A percentile compares a stretch with the other conserved stretches of the same genome.
phyloP scores from a whole-genome alignment of 1,139 yeast genomes.

The Candida sojae region DNA sequence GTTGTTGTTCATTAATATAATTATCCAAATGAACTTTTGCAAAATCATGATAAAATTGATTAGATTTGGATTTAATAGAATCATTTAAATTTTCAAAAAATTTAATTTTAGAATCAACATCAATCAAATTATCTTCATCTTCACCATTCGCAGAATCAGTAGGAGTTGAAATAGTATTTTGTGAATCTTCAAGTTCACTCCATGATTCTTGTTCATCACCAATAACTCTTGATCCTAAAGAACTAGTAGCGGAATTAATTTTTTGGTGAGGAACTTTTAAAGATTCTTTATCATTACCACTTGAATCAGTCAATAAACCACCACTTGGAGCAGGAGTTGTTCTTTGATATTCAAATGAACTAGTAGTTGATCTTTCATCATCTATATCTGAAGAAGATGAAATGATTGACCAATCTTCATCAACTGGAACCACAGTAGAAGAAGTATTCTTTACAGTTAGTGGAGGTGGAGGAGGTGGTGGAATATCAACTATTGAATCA shows the following conservation, averaged over 20 bases:
- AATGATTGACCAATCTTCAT: conserved; percentile 51
- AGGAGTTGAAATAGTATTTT: background rate
- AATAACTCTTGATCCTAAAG: background rate
- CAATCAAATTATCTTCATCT: conserved; percentile 1
- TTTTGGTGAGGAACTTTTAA: conserved; percentile 11
- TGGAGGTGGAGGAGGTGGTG: background rate
- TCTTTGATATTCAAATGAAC: conserved; percentile 14
- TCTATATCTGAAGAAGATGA: conserved; percentile 46
- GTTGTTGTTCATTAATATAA: conserved; percentile 16
- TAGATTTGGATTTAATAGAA: conserved; percentile 27
- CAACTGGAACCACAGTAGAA: conserved; percentile 12
- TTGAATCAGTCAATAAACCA: background rate
- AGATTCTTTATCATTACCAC: background rate
- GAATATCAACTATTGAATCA: conserved; percentile 1
- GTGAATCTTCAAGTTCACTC: conserved; percentile 3
- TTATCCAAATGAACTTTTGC: conserved; percentile 20
- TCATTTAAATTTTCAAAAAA: conserved; percentile 33
- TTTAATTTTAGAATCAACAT: conserved; percentile 18
- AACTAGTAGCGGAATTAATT: background rate
- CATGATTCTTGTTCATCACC: background rate
- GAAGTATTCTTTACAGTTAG: background rate
- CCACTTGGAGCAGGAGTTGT: background rate
- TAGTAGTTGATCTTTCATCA: conserved; percentile 34
- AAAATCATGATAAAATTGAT: conserved; percentile 23
- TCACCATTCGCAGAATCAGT: background rate